phyloP scores from a whole-genome alignment of 2,329 filamentous ascomycete genomes.

The Tolypocladium amazonense region DNA sequence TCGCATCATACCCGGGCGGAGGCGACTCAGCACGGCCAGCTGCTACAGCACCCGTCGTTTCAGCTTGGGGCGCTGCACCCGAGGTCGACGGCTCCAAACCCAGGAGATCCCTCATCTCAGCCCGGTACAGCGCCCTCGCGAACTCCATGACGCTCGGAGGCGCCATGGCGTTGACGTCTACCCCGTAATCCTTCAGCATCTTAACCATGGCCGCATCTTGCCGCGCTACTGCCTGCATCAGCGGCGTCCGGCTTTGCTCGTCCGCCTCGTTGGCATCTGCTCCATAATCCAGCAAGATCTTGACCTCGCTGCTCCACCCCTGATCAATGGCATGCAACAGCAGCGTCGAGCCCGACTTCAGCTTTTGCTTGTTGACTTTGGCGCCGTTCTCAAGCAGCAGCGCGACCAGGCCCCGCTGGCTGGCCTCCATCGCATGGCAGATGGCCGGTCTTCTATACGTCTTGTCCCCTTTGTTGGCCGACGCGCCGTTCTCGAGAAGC shows the following conservation, averaged over 20 bases:
- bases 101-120: slow-evolving; percentile 14
- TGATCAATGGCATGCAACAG: slow-evolving; percentile 19
- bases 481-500: slow-evolving; percentile 23
- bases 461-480: slow-evolving; percentile 15
- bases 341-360: slow-evolving; percentile 17
- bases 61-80: neutral
- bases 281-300: slow-evolving; percentile 18
- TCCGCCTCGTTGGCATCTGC: slow-evolving; percentile 20
- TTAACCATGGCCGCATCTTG: slow-evolving; percentile 16
- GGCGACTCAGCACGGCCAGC: neutral
- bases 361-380: slow-evolving; percentile 12
- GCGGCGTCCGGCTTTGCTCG: slow-evolving; percentile 18
- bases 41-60: neutral
- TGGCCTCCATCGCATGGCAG: slow-evolving; percentile 14
- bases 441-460: slow-evolving; percentile 11
- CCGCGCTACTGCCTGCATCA: slow-evolving; percentile 19
- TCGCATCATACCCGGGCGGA: neutral
- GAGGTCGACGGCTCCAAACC: slow-evolving; percentile 5
- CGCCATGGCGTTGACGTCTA: slow-evolving; percentile 11
- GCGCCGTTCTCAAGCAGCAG: slow-evolving; percentile 19
- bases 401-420: slow-evolving; percentile 11
- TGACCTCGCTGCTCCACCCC: slow-evolving; percentile 10
- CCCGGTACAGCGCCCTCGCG: slow-evolving; percentile 11
- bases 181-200: slow-evolving; percentile 17
- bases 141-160: slow-evolving; percentile 9